Percentiles rank a stretch among this genome's conserved stretches.
Conservation (phyloP, 2,329 filamentous ascomycete genomes). For the Trichoderma sp. region DNA sequence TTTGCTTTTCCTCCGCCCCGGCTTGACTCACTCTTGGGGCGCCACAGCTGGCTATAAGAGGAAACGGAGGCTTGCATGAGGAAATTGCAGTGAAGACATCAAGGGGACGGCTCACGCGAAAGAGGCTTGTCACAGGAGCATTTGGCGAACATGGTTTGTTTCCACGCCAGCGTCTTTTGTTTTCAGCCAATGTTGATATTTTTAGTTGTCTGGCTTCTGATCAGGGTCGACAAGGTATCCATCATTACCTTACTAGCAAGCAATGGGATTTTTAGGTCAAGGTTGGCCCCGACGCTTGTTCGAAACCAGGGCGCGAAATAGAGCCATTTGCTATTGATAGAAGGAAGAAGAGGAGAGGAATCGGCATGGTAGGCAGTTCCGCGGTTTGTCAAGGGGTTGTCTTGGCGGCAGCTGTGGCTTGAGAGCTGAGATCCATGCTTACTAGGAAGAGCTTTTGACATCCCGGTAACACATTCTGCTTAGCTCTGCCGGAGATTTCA, state of each 20-base stretch:
- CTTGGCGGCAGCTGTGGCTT: slow-evolving; percentile 18
- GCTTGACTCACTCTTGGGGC: not conserved
- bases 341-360: not conserved
- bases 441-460: not conserved
- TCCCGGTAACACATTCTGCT: not conserved
- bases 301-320: not conserved
- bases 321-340: not conserved
- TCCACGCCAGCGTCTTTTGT: not conserved
- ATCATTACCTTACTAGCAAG: too few species aligned
- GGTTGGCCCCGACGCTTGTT: not conserved
- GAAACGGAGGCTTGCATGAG: slow-evolving; percentile 18
- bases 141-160: not conserved
- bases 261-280: too few species aligned
- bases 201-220: not conserved
- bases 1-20: slow-evolving; percentile 5
- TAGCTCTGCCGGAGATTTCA: not conserved
- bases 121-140: slow-evolving; percentile 2
- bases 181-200: not conserved
- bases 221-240: not conserved
- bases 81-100: slow-evolving; percentile 23
- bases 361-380: slow-evolving; percentile 1
- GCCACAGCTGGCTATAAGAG: not conserved
- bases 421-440: slow-evolving; percentile 12
- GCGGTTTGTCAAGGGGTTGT: not conserved
- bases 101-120: not conserved